These are phyloP conservation scores for Pythium sukuiense DNA, from an alignment of 352 stramenopile genomes.

Conservation along the genomic window DNA sequence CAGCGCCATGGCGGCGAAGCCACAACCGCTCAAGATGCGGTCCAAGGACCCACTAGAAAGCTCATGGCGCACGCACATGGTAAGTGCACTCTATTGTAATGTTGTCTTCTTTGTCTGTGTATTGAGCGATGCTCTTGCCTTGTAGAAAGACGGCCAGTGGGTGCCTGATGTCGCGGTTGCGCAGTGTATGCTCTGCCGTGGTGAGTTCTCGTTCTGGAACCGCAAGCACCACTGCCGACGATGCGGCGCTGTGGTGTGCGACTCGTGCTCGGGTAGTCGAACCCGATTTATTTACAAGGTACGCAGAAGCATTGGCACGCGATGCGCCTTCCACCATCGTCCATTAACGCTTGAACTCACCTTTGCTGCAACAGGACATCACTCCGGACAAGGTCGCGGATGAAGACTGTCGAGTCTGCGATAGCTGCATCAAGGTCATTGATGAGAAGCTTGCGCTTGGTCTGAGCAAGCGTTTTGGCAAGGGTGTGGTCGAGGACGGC, in stretches of 20 bases:
- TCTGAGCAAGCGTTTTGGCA: constrained; percentile 74
- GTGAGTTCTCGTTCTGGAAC: constrained; percentile 85
- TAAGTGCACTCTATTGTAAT: constrained; percentile 19
- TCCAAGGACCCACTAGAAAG: constrained; percentile 85
- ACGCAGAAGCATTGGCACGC: neutral
- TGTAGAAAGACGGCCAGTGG: constrained; percentile 81
- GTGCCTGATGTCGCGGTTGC: constrained; percentile 76
- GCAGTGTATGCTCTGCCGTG: constrained; percentile 82
- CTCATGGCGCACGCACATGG: constrained; percentile 87
- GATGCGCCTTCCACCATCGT: no score
- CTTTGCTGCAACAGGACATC: constrained; percentile 48
- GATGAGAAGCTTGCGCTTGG: constrained; percentile 82
- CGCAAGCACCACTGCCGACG: constrained; percentile 88
- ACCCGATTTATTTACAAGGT: constrained; percentile 89
- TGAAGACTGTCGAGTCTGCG: constrained; percentile 76
- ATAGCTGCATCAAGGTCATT: constrained; percentile 81
- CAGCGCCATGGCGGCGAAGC: constrained; percentile 24
- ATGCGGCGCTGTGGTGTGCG: constrained; percentile 83
- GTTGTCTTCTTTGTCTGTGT: neutral
- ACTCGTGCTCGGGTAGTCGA: constrained; percentile 71
- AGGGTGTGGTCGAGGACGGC: constrained; percentile 39
- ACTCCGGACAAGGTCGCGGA: constrained; percentile 51
- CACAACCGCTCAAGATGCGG: constrained; percentile 63
- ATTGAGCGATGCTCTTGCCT: neutral
- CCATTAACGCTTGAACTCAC: neutral